Conservation (phyloP, 169 alveolate genomes). For the Cryptosporidium meleagridis region DNA sequence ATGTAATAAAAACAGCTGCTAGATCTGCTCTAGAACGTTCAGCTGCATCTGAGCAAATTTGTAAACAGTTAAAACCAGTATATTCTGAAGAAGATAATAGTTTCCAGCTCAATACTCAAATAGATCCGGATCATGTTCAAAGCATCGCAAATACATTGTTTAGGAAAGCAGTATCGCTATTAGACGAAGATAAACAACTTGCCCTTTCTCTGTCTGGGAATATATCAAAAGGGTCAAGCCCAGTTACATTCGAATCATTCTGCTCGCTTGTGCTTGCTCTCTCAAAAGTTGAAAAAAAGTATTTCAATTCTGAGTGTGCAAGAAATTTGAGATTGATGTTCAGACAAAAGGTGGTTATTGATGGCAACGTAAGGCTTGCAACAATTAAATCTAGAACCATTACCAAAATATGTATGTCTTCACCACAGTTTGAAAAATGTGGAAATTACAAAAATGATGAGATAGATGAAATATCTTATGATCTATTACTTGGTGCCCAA, state of each 20-base stretch:
- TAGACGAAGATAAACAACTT: constrained; percentile 56
- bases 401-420: constrained; percentile 50
- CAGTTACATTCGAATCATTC: constrained; percentile 66
- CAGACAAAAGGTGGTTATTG: constrained; percentile 43
- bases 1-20: constrained; percentile 66
- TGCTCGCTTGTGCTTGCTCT: constrained; percentile 56
- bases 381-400: constrained; percentile 60
- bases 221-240: constrained; percentile 4
- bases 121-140: constrained; percentile 26
- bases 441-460: constrained; percentile 10
- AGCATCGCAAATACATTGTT: constrained; percentile 32
- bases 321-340: constrained; percentile 65
- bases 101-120: background rate
- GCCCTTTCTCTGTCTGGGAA: constrained; percentile 38
- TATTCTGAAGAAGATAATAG: constrained; percentile 23
- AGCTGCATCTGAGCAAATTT: constrained; percentile 64
- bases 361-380: constrained; percentile 47
- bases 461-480: constrained; percentile 67
- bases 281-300: constrained; percentile 52
- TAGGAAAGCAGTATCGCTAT: constrained; percentile 47
- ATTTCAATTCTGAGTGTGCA: constrained; percentile 52
- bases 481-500: constrained; percentile 59
- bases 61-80: constrained; percentile 34
- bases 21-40: constrained; percentile 69
- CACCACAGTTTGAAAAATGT: constrained; percentile 61